These are phyloP conservation scores for Crithidia bombi DNA, from an alignment of 208 protist genomes.

Conservation along the genomic window DNA sequence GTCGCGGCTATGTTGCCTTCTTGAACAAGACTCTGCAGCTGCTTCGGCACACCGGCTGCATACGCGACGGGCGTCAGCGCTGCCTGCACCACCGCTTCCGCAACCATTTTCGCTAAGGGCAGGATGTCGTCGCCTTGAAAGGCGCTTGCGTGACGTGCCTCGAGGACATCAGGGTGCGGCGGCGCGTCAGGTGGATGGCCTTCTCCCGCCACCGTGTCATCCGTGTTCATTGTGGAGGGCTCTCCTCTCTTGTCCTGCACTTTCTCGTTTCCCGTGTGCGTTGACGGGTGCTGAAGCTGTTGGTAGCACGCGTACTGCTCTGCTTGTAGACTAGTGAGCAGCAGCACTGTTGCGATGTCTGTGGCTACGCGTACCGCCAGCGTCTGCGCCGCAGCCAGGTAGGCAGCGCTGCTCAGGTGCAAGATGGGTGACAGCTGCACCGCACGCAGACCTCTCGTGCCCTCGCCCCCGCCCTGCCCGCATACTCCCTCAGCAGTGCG, in stretches of 20 bases:
- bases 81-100: conserved; percentile 23
- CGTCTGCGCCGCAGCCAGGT: conserved; percentile 26
- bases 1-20: not conserved
- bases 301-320: conserved; percentile 33
- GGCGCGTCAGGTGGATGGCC: not conserved
- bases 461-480: not conserved
- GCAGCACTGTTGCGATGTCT: conserved; percentile 10
- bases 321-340: conserved; percentile 27
- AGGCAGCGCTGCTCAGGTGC: conserved; percentile 31
- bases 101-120: conserved; percentile 17
- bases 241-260: not conserved
- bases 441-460: not conserved
- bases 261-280: not conserved
- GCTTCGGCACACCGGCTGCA: not conserved
- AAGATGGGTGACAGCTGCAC: conserved; percentile 7
- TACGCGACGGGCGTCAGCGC: conserved; percentile 23
- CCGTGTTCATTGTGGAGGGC: not conserved
- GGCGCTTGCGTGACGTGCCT: not conserved
- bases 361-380: conserved; percentile 30
- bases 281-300: conserved; percentile 8
- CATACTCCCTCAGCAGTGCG: not conserved
- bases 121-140: conserved; percentile 26
- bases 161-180: not conserved
- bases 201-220: not conserved
- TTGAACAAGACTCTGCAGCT: not conserved